Evolutionary conservation across 805 yeast species (phyloP).

Genomic region (Ogataea salicorniae): DNA sequence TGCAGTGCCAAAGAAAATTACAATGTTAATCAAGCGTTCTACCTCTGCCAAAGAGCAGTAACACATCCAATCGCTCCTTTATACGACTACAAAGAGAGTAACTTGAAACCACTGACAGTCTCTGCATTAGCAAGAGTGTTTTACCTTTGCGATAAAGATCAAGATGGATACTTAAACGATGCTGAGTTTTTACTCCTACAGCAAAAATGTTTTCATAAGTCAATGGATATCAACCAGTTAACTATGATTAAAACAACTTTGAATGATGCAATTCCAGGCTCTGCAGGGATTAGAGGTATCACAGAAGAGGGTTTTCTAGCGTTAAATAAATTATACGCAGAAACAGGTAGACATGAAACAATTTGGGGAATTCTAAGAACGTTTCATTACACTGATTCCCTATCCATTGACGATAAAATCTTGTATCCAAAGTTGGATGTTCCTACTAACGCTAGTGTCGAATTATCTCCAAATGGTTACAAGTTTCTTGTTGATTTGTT

Average conservation of each 20-base stretch:
- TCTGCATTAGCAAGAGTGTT: constrained; percentile 78
- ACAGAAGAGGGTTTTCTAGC: constrained; percentile 70
- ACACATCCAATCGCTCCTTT: constrained; percentile 91
- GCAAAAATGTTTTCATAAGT: constrained; percentile 63
- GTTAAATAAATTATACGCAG: constrained; percentile 78
- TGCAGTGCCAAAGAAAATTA: constrained; percentile 80
- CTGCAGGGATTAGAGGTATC: constrained; percentile 45
- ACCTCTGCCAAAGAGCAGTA: constrained; percentile 88
- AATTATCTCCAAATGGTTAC: constrained; percentile 87
- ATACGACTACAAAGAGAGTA: constrained; percentile 86
- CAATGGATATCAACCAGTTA: constrained; percentile 42
- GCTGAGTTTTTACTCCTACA: constrained; percentile 69
- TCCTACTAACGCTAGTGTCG: constrained; percentile 73
- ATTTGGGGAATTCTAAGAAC: constrained; percentile 91
- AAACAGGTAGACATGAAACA: constrained; percentile 92
- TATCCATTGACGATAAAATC: constrained; percentile 75
- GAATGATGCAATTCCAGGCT: constrained; percentile 24
- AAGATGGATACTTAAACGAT: constrained; percentile 75
- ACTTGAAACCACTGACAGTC: constrained; percentile 69
- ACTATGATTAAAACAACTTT: constrained; percentile 37
- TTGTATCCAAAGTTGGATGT: constrained; percentile 78
- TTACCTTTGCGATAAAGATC: constrained; percentile 82
- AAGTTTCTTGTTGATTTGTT: constrained; percentile 88
- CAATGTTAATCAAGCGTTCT: constrained; percentile 88
- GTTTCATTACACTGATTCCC: constrained; percentile 87